These are phyloP conservation scores for Fusarium sp. DNA, from an alignment of 2,329 filamentous ascomycete genomes.

Conservation along the genomic window DNA sequence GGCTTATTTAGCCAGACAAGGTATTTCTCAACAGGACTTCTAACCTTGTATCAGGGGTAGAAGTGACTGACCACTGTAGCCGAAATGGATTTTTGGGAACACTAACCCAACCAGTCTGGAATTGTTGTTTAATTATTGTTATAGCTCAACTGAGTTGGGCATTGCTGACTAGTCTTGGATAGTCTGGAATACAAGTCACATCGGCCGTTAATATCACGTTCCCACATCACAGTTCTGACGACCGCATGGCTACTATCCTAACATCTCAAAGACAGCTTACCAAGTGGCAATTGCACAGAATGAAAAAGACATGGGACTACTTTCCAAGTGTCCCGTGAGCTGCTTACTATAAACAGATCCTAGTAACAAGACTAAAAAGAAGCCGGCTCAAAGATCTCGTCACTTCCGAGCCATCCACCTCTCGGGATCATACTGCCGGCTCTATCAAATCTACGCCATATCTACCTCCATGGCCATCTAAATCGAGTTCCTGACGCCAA, in stretches of 20 bases:
- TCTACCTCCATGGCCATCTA: background rate
- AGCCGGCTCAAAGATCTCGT: background rate
- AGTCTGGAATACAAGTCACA: no score
- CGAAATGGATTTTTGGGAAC: background rate
- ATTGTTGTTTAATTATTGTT: background rate
- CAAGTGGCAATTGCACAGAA: background rate
- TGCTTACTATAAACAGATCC: conserved; percentile 7
- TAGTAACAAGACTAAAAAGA: conserved; percentile 9
- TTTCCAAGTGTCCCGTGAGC: background rate
- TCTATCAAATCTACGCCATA: conserved; percentile 24
- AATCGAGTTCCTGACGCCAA: conserved; percentile 1
- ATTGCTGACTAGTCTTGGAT: no score
- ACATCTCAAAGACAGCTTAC: background rate
- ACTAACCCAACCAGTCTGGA: background rate
- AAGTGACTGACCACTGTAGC: no score
- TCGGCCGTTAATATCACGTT: background rate
- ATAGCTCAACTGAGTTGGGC: background rate
- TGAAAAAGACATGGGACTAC: background rate
- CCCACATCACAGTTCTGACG: background rate
- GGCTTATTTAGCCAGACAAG: no score
- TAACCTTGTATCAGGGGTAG: no score
- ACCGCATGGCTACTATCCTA: background rate
- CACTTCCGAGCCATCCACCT: background rate
- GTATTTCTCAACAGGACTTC: no score
- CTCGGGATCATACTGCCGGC: background rate